Conservation (phyloP, 768 basidiomycete genomes). For the Galerina sulciceps region DNA sequence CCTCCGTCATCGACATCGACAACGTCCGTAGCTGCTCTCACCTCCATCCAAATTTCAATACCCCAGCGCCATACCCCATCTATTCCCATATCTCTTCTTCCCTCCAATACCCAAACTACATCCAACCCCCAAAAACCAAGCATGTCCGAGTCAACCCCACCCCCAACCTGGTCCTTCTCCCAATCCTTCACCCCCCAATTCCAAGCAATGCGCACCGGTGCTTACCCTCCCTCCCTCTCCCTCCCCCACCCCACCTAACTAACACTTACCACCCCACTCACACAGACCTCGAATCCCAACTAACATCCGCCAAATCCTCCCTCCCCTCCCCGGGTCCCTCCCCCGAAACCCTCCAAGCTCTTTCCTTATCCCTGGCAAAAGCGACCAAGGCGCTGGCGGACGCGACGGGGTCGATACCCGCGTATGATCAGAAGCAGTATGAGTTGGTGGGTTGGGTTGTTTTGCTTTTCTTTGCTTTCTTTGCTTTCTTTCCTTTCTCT, state of each 20-base stretch:
- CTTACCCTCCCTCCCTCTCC: constrained; percentile 27
- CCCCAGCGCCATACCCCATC: not conserved
- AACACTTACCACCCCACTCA: constrained; percentile 1
- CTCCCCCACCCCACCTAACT: not conserved
- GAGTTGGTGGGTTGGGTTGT: constrained; percentile 60
- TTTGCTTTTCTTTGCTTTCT: not conserved
- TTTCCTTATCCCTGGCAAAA: constrained; percentile 57
- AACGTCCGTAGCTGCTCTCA: not conserved
- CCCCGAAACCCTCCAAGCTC: constrained; percentile 42
- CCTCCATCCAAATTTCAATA: not conserved
- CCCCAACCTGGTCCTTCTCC: constrained; percentile 47
- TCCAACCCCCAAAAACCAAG: constrained; percentile 18
- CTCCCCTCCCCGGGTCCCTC: constrained; percentile 28
- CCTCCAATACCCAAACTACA: not conserved
- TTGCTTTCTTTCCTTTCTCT: no score
- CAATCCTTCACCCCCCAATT: constrained; percentile 56
- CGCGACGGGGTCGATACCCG: constrained; percentile 66
- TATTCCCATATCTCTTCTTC: no score
- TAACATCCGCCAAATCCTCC: constrained; percentile 42
- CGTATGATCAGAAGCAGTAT: constrained; percentile 76
- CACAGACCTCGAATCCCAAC: constrained; percentile 52
- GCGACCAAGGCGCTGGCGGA: constrained; percentile 66
- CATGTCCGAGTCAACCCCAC: no score
- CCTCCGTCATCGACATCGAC: not conserved
- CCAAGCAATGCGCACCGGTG: constrained; percentile 54